Conservation (phyloP, 176 grass and related monocot genomes). For the Raddia guianensis region DNA sequence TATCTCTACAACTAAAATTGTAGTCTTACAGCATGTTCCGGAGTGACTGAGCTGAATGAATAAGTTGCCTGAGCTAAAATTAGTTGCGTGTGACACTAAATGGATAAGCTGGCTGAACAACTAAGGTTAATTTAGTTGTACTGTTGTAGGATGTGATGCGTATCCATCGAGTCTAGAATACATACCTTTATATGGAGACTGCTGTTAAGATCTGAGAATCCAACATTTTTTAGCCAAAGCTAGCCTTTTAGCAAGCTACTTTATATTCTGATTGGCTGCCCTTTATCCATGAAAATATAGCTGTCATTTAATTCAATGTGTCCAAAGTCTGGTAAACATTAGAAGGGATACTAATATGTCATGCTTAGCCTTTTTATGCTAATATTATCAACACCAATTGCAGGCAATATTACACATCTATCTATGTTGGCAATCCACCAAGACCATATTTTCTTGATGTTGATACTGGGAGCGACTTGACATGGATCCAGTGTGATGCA, state of each 20-base stretch:
- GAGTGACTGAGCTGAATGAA: no score
- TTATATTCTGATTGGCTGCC: slow-evolving; percentile 19
- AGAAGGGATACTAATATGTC: background rate
- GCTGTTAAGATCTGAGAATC: slow-evolving; percentile 8
- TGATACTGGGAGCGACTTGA: slow-evolving; percentile 96
- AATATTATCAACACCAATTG: slow-evolving; percentile 45
- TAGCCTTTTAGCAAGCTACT: slow-evolving; percentile 1
- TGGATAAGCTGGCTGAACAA: no score
- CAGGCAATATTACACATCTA: slow-evolving; percentile 96
- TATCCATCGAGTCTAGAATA: background rate
- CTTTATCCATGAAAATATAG: background rate
- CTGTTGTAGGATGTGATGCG: background rate
- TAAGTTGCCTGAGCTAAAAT: no score
- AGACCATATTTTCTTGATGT: slow-evolving; percentile 92
- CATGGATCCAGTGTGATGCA: slow-evolving; percentile 98
- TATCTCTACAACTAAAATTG: slow-evolving; percentile 6
- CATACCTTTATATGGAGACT: background rate
- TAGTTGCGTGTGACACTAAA: no score
- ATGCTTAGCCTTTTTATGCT: slow-evolving; percentile 34
- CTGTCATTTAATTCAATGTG: background rate
- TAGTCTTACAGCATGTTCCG: background rate
- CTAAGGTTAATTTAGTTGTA: slow-evolving; percentile 20
- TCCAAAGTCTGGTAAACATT: background rate
- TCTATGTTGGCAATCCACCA: slow-evolving; percentile 92
- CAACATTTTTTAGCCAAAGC: background rate